Evolutionary conservation across 176 grass and related monocot genomes (phyloP), one percentile per base, ranked within the genome.

Genomic region (Juncus effusus): DNA sequence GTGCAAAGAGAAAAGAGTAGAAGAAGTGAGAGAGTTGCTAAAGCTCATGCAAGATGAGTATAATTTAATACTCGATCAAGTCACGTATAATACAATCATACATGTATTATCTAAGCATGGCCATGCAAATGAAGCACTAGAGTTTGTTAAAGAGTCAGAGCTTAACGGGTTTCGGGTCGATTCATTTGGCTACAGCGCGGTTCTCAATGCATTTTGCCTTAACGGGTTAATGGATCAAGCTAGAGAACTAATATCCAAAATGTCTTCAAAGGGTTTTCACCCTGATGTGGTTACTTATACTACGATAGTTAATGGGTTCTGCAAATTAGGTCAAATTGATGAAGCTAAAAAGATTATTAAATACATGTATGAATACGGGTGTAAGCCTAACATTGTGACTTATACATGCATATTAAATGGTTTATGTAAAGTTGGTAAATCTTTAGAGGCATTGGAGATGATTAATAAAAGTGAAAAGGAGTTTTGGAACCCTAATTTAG

Each of bases 211-310:
- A 3, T 91, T 91, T 66, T 96, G 93, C 64, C 74, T 65, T 52
- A 69, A 72, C 61, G 87, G 93, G 56, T 83, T 85, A 78, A 91
- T 96, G 85, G 42, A 64, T 3, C 79, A 82, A 62, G 93, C 93
- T n/a, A 96, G 88, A 56, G 67, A 77, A 28, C 74, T 96, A 56
- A 72, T 96, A 7, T n/a, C 64, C 16, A 72, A 81, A 80, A 96
- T 96, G 93, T 75, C 91, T 36, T 83, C 80, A 63, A 88, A 96
- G 62, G 87, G 66, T 37, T 82, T 77, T 54, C 36, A 3, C 45
- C 87, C 87, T 84, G 93, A 96, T 78, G 93, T 96, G 70, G 87
- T 96, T 14, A 96, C 93, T 12, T 96, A 91, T 56, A 96, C 84
- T 61, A 60, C 93, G 0, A 78, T 40, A 56, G 58, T n/a, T n/a